Base-by-base conservation (phyloP, 768 basidiomycete species). In the Paxillus rubicundulus region DNA sequence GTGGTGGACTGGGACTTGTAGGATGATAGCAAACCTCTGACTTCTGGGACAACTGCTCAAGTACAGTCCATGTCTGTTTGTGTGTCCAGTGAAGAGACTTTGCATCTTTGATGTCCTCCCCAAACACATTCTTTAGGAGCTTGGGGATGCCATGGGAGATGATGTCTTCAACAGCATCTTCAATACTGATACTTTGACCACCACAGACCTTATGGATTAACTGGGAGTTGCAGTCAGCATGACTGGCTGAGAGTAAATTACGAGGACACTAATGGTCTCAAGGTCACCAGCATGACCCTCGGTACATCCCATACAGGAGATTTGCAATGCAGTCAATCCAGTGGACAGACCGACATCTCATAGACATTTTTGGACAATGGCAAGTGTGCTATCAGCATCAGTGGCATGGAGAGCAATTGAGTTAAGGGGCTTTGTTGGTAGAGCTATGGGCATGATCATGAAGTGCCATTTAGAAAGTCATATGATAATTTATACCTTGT, bases 231-330 rank as follows among this genome's bases (percentile, higher is more conserved):
- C 8, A 14, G 27, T 56, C 9, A 50, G 52, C 13, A 24, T 10
- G 14, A 18, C 13, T 9, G 30, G 24, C n/a, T 9, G 13, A 33
- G 32, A 18, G 7, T 9, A 37, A 38, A 37, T 27, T 9, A 20
- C 47, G 32, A 48, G 10, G 3, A 32, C 7, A 72, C 87, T 59
- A 54, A 92, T 92, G 42, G 80, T 86, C 64, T 92, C 87, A 18
- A 97, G 81, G 63, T 97, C 93, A 56, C 87, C 91, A 44, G 93
- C 86, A 14, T 97, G 80, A 28, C 97, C 97, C 34, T 97, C 97
- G 0, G 98, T 80, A 20, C 84, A 80, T 45, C 85, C 77, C 21
- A 99, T 77, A 50, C 81, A 77, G 30, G 74, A 63, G 12, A 73
- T 72, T 57, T 92, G 82, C 27, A 82, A 73, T 9, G 63, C 43